phyloP scores from a whole-genome alignment of 352 stramenopile genomes.

The Phytophthora uliginosa region DNA sequence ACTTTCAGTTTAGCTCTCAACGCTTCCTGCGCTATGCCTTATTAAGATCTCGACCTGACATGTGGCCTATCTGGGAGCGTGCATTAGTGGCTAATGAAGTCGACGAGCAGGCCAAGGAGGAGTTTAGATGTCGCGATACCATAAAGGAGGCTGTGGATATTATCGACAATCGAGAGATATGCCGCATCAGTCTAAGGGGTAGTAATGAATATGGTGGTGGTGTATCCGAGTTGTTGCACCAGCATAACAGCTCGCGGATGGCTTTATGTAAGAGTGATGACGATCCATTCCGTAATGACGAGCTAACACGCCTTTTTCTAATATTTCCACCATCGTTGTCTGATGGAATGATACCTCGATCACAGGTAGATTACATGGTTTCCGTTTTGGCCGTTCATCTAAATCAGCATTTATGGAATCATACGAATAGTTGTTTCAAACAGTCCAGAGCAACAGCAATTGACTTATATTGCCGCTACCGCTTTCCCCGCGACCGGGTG shows the following conservation, averaged over 20 bases:
- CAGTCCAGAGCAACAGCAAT: neutral
- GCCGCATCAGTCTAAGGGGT: neutral
- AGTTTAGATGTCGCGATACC: neutral
- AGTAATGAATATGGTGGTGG: neutral
- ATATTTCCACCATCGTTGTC: neutral
- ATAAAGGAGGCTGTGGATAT: neutral
- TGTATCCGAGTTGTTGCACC: neutral
- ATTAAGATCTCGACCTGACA: neutral
- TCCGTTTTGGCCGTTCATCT: constrained; percentile 5
- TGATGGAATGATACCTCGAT: neutral
- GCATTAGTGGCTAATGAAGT: neutral
- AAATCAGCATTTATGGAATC: constrained; percentile 19
- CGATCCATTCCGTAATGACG: constrained; percentile 9
- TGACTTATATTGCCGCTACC: neutral
- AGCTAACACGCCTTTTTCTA: neutral
- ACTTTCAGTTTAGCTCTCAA: neutral
- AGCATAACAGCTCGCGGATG: neutral
- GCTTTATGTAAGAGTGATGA: neutral
- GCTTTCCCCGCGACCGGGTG: constrained; percentile 2
- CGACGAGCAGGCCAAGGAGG: neutral
- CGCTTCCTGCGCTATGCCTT: neutral
- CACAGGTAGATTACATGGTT: constrained; percentile 16
- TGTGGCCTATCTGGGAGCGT: neutral
- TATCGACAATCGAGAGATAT: neutral
- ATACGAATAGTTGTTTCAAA: constrained; percentile 16